These are phyloP conservation scores for Schizonepeta tenuifolia DNA, from an alignment of 257 asterid species.

Conservation along the genomic window DNA sequence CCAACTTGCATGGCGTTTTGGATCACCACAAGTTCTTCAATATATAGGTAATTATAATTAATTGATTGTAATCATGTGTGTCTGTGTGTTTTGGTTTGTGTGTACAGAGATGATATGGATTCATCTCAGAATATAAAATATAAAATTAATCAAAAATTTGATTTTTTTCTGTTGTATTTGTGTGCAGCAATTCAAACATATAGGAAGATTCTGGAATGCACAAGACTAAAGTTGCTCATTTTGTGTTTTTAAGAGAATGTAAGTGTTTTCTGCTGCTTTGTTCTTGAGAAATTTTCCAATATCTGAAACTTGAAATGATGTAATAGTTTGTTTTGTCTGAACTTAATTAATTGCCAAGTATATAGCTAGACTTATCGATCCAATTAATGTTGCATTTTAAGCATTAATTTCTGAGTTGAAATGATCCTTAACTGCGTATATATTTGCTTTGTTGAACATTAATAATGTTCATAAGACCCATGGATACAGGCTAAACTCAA, in stretches of 20 bases:
- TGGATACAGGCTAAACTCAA: conserved; percentile 37
- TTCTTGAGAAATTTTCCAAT: conserved; percentile 12
- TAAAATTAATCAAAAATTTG: not conserved
- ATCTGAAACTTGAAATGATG: conserved; percentile 29
- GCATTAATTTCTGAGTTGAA: not conserved
- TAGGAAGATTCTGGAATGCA: conserved; percentile 38
- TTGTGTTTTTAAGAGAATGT: conserved; percentile 30
- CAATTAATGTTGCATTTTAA: not conserved
- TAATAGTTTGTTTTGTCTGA: conserved; percentile 34
- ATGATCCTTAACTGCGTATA: not conserved
- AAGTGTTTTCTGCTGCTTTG: conserved; percentile 34
- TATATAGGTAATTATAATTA: conserved; percentile 47
- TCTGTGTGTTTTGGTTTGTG: not conserved
- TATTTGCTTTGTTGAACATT: conserved; percentile 10
- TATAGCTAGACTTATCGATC: conserved; percentile 14
- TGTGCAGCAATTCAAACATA: conserved; percentile 43
- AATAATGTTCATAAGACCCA: no score
- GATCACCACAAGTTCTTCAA: conserved; percentile 53
- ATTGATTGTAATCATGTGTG: not conserved
- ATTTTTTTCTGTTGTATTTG: not conserved
- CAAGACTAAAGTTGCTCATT: conserved; percentile 15
- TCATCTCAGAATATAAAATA: no score
- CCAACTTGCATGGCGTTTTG: conserved; percentile 47
- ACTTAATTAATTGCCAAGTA: conserved; percentile 3
- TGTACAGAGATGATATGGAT: no score